These are phyloP conservation scores for Pinus albicaulis DNA, from an alignment of 75 land plant species.

Conservation along the genomic window DNA sequence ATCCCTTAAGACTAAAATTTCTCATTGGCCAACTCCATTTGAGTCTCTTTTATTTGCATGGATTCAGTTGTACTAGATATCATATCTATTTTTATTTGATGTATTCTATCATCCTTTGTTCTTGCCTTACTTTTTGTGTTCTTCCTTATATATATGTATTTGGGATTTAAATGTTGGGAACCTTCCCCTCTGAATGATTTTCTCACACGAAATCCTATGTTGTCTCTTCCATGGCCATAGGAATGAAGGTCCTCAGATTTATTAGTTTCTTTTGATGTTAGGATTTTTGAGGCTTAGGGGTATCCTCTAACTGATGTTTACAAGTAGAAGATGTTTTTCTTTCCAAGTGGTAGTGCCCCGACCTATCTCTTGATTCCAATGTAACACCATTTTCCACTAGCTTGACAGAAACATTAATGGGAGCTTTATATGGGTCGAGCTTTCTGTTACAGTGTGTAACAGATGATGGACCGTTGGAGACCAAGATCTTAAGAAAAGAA, in stretches of 20 bases:
- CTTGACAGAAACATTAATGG: not conserved
- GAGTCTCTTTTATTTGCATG: constrained; percentile 3
- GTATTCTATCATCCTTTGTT: not conserved
- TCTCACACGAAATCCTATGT: not conserved
- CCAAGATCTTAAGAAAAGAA: too few species aligned
- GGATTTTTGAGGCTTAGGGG: not conserved
- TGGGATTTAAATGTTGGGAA: not conserved
- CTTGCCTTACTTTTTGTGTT: not conserved
- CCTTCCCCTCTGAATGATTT: not conserved
- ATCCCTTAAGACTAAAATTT: not conserved
- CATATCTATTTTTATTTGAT: not conserved
- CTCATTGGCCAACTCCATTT: not conserved
- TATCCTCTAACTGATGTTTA: not conserved
- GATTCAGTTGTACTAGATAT: not conserved
- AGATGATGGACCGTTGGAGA: too few species aligned
- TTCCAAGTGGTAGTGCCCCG: not conserved
- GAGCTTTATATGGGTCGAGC: too few species aligned
- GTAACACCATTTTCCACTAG: not conserved
- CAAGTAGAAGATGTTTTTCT: not conserved
- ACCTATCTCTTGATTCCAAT: constrained; percentile 1
- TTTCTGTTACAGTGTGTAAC: too few species aligned
- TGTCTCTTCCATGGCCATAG: constrained; percentile 8
- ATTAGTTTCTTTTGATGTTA: not conserved
- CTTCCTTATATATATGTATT: not conserved
- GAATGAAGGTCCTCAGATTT: constrained; percentile 4